phyloP scores from a whole-genome alignment of 192 early-diverging fungal species.

The Polychytrium aggregatum region DNA sequence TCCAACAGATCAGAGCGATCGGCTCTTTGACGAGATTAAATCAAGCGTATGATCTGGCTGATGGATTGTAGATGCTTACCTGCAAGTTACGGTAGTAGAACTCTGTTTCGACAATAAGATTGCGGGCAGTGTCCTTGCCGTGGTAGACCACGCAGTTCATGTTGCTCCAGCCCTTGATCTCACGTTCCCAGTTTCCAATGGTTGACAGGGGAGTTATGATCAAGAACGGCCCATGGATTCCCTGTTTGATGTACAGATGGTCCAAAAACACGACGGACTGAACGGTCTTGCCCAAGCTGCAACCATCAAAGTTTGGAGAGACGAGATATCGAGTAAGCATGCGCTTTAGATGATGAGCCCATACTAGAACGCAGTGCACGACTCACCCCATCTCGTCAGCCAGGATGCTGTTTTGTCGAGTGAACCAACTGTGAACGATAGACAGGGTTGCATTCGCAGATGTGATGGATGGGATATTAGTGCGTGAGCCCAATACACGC shows the following conservation, averaged over 20 bases:
- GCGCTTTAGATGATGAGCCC: too few relatives aligned
- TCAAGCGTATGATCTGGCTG: conserved; percentile 2
- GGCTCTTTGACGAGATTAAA: conserved; percentile 1
- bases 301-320: too few relatives aligned
- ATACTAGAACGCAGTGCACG: too few relatives aligned
- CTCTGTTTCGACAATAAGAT: conserved; percentile 71
- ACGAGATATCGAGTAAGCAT: too few relatives aligned
- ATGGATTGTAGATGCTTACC: not conserved
- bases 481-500: too few relatives aligned
- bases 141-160: conserved; percentile 66
- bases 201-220: conserved; percentile 49
- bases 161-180: conserved; percentile 64
- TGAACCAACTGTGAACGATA: conserved; percentile 63
- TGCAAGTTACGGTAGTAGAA: conserved; percentile 55
- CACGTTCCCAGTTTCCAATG: conserved; percentile 58
- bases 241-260: conserved; percentile 48
- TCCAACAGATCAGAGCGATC: too few relatives aligned
- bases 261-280: conserved; percentile 70
- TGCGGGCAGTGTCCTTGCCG: conserved; percentile 55
- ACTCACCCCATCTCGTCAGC: conserved; percentile 39
- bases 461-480: too few relatives aligned
- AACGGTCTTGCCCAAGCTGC: conserved; percentile 55
- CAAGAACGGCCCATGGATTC: conserved; percentile 63
- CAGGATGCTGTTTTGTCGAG: conserved; percentile 49
- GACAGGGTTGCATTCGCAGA: too few relatives aligned